These are phyloP conservation scores for Penicillium pulvis DNA, from an alignment of 495 filamentous ascomycete genomes.

Conservation along the genomic window DNA sequence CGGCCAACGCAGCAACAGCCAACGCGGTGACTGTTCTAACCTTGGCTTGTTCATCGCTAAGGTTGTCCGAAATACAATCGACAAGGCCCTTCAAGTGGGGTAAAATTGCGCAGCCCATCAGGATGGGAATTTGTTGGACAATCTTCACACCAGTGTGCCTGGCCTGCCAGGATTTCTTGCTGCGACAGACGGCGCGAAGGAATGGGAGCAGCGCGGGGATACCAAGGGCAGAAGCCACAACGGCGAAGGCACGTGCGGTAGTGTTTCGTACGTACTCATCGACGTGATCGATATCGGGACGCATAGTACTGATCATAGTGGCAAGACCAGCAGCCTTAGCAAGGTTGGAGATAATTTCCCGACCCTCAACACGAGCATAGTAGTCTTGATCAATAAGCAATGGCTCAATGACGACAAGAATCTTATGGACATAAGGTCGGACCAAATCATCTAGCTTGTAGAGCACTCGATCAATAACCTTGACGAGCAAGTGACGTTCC, in stretches of 20 bases:
- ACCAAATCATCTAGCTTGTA: constrained; percentile 99
- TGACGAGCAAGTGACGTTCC: constrained; percentile 96
- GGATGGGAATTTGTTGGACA: constrained; percentile 97
- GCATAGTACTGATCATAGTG: constrained; percentile 99
- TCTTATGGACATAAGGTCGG: constrained; percentile 96
- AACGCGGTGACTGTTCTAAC: constrained; percentile 94
- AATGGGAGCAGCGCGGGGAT: constrained; percentile 96
- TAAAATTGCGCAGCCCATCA: constrained; percentile 97
- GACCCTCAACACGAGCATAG: constrained; percentile 96
- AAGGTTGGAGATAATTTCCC: constrained; percentile 97
- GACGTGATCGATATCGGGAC: constrained; percentile 97
- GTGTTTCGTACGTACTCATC: constrained; percentile 99
- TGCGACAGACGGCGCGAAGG: constrained; percentile 90
- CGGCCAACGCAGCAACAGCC: constrained; percentile 92
- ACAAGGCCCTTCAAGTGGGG: constrained; percentile 96
- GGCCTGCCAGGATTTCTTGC: constrained; percentile 99
- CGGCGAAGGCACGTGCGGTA: constrained; percentile 94
- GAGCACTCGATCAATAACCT: constrained; percentile 97
- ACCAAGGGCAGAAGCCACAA: constrained; percentile 94
- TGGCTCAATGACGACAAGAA: constrained; percentile 98
- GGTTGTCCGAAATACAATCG: constrained; percentile 92
- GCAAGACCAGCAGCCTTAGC: constrained; percentile 96
- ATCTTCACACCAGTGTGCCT: constrained; percentile 99
- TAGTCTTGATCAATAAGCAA: constrained; percentile 99
- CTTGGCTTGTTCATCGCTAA: constrained; percentile 97